Conservation (phyloP, 2,329 filamentous ascomycete species). For the Fusarium staphyleae region DNA sequence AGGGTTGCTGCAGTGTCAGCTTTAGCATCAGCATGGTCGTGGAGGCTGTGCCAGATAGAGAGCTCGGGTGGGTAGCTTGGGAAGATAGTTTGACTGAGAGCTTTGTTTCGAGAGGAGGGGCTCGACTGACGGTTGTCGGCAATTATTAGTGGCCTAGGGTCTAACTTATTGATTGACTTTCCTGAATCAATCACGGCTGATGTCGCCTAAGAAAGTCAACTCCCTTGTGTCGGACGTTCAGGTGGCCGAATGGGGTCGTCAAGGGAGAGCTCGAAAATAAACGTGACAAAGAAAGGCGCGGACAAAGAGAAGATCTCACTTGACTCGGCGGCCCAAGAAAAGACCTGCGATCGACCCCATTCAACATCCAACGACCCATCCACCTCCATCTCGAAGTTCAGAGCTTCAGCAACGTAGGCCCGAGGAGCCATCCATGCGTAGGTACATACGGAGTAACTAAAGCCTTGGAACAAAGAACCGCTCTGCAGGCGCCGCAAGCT, state of each 20-base stretch:
- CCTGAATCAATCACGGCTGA: constrained; percentile 19
- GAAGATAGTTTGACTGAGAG: constrained; percentile 22
- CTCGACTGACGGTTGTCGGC: constrained; percentile 25
- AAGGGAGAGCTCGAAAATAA: constrained; percentile 4
- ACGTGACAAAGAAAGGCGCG: constrained; percentile 1
- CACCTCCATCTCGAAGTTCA: constrained; percentile 12
- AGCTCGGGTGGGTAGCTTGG: constrained; percentile 3
- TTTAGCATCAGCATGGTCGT: constrained; percentile 37
- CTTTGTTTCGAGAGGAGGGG: constrained; percentile 42
- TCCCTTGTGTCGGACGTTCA: constrained; percentile 8
- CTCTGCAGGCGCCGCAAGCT: not conserved
- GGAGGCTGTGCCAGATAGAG: constrained; percentile 36
- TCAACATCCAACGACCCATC: constrained; percentile 11
- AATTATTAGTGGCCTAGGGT: constrained; percentile 25
- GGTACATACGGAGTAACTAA: constrained; percentile 2
- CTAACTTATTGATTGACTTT: constrained; percentile 9
- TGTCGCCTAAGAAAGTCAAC: constrained; percentile 24
- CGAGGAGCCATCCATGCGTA: constrained; percentile 13
- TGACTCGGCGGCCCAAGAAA: constrained; percentile 14
- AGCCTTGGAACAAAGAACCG: constrained; percentile 5
- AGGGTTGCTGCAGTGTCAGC: constrained; percentile 37
- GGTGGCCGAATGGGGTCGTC: constrained; percentile 4
- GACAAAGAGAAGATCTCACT: constrained; percentile 15
- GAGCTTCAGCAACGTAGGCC: constrained; percentile 20
- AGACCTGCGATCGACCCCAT: constrained; percentile 7